Evolutionary conservation across 306 rosid genomes (phyloP).

Genomic region (Hippophae gyantsensis): DNA sequence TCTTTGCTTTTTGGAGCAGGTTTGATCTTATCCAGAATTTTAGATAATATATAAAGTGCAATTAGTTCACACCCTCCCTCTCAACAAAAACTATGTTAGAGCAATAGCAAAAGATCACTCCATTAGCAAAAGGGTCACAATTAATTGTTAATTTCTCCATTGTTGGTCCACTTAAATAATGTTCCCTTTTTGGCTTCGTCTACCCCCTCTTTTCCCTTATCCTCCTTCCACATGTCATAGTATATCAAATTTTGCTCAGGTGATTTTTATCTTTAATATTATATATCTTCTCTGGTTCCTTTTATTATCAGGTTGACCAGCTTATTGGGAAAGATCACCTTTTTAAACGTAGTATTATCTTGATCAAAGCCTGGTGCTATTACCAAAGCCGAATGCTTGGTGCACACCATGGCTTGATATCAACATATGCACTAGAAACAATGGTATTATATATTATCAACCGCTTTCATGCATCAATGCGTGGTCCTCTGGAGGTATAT

Average conservation of each 20-base stretch:
- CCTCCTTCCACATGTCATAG: background rate
- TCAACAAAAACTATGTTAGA: background rate
- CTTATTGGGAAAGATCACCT: constrained; percentile 52
- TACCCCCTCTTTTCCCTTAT: background rate
- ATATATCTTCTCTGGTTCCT: constrained; percentile 14
- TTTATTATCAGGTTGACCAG: constrained; percentile 38
- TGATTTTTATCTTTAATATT: constrained; percentile 1
- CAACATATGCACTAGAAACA: constrained; percentile 60
- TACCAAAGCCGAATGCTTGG: constrained; percentile 73
- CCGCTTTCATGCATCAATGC: constrained; percentile 41
- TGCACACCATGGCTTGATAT: constrained; percentile 49
- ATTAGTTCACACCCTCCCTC: background rate
- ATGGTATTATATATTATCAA: constrained; percentile 52
- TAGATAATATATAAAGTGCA: background rate
- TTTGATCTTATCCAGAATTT: constrained; percentile 13
- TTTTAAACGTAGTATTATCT: constrained; percentile 50
- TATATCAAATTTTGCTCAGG: background rate
- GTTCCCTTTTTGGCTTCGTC: background rate
- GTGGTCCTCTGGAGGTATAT: constrained; percentile 64
- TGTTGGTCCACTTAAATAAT: background rate
- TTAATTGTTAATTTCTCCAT: background rate
- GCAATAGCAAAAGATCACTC: background rate
- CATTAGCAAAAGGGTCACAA: too few species aligned
- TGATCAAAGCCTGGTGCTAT: constrained; percentile 72
- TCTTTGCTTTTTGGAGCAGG: constrained; percentile 60